Base-by-base conservation (phyloP, 2,329 filamentous ascomycete species). In the Ascocoryne sarcoides region DNA sequence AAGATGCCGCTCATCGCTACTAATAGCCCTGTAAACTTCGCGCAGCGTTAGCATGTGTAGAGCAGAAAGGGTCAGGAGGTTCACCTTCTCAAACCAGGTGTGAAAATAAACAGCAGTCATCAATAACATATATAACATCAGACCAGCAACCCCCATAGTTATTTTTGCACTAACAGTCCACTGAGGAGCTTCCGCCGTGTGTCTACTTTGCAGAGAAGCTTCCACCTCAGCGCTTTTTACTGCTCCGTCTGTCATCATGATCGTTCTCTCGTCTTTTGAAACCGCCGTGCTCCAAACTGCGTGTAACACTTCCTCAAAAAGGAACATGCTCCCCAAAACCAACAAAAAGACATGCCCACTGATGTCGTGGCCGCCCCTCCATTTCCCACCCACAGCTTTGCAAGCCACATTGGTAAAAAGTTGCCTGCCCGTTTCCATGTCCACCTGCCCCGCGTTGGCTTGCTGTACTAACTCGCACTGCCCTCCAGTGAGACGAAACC, bases 101-200 rank as follows among this genome's bases (percentile, higher is more conserved):
- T 98, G 92, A 58, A 98, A 98, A 70, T 90, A 98, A 29, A 93
- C 89, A 2, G 89, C 89, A 30, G 92, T 98, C 92, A 98, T 98
- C 46, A 96, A 70, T 60, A 98, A 64, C 92, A 98, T 98, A 86
- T 92, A 96, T 68, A 81, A 75, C 57, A 82, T 86, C 57, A 95
- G 55, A 0, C 64, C 79, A 14, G 83, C 73, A 18, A 95, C 76
- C 0, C 58, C 71, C 17, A 72, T 64, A 47, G 79, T 74, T 49
- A 82, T 65, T 69, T 76, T 67, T 52, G 65, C 64, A 7, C 71
- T 64, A 37, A 73, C 50, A 3, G 70, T 66, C 42, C 75, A 60
- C 28, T 48, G 40, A 16, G 46, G 44, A 26, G 33, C n/a, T 42
- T 28, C 26, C 23, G 41, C 36, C 29, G 45, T 34, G 39, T 48